Evolutionary conservation across 1,139 yeast genomes (phyloP).

Genomic region (Kurtzmaniella quercitrusa): DNA sequence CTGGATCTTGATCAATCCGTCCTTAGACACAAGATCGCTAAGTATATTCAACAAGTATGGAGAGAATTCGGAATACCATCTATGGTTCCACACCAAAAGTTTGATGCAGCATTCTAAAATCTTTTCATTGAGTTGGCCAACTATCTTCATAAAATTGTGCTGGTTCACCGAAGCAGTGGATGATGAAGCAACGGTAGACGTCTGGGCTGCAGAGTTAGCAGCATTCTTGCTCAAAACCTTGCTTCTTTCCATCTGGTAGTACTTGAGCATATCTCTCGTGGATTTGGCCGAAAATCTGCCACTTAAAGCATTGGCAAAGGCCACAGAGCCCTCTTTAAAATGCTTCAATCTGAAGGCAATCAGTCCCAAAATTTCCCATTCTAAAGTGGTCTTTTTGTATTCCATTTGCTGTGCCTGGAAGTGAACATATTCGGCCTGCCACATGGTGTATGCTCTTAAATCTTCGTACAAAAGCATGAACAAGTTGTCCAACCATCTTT

Average conservation of each 20-base stretch:
- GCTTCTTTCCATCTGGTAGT: conserved; percentile 49
- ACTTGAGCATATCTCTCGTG: conserved; percentile 68
- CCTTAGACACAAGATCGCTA: conserved; percentile 61
- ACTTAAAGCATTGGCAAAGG: conserved; percentile 72
- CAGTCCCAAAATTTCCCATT: conserved; percentile 90
- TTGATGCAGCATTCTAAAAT: conserved; percentile 71
- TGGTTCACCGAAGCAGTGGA: conserved; percentile 15
- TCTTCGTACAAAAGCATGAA: conserved; percentile 88
- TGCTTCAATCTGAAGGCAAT: conserved; percentile 78
- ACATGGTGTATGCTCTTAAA: conserved; percentile 74
- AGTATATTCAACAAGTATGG: conserved; percentile 57
- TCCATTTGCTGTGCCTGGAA: conserved; percentile 70
- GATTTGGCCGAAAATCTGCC: conserved; percentile 82
- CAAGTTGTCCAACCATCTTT: conserved; percentile 88
- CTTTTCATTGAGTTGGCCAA: conserved; percentile 51
- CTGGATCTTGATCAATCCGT: conserved; percentile 73
- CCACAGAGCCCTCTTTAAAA: conserved; percentile 74
- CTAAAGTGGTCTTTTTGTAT: conserved; percentile 75
- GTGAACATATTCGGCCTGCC: conserved; percentile 80
- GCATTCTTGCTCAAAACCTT: conserved; percentile 31
- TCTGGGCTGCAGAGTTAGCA: conserved; percentile 13
- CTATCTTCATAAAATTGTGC: conserved; percentile 35
- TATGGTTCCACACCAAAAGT: conserved; percentile 88
- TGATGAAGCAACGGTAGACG: conserved; percentile 8
- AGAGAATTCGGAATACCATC: conserved; percentile 94